Evolutionary conservation across 345 rosid species (phyloP), one percentile per base, ranked within the genome.

Genomic region (Luvunga scandens): DNA sequence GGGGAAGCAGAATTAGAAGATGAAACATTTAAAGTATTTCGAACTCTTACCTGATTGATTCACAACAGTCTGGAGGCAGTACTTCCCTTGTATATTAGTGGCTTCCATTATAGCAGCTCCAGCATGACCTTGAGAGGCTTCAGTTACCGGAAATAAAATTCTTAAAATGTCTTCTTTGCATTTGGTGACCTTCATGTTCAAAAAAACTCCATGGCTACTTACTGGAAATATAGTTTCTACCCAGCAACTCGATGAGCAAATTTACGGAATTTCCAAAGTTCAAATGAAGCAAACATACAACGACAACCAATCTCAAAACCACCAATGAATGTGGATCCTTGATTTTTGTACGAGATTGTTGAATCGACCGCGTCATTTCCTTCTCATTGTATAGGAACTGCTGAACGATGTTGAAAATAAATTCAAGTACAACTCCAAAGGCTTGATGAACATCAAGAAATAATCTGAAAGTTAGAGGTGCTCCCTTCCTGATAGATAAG

Each of bases 281-380:
- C 67, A 84, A 48, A 62, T 67, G 70, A 55, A 86, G 79, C 71
- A 82, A 34, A 78, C 84, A 89, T 64, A 76, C 1, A 33, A 87
- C 13, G 1, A 78, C 71, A 62, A 89, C 80, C 71, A 87, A 55
- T 75, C 87, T 80, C 81, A 80, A 73, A 59, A 84, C 82, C 81
- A 89, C 33, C 36, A 79, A 28, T 0, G 79, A 71, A 55, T 82
- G 70, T 55, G 14, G 69, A 36, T 71, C 9, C 27, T 3, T 56
- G 48, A 30, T 61, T 66, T 81, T 55, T 27, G 30, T 7, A 19
- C 53, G 34, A 31, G 66, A 78, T 3, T 34, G 76, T 69, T 12
- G 8, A n/a, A 83, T 69, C 92, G 90, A 89, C 3, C 63, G 69
- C 63, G 28, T 66, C 45, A 83, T 80, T 1, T 82, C 87, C 14